Evolutionary conservation across 352 stramenopile species (phyloP), one percentile per base, ranked within the genome.

Genomic region (Thraustochytrium sp.): DNA sequence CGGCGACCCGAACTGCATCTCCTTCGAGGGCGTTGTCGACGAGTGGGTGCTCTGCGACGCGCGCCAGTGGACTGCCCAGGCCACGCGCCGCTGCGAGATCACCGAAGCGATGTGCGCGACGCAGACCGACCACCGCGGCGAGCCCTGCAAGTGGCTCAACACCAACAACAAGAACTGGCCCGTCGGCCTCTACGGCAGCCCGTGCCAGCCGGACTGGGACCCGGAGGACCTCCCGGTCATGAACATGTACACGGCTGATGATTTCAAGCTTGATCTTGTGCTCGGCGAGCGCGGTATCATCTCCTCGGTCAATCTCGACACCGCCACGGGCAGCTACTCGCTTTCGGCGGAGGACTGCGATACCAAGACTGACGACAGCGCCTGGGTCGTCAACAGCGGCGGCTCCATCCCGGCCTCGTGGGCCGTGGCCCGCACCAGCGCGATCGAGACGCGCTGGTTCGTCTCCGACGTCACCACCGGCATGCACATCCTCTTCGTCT

Each of bases 31-130:
- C 34, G 48, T 80, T 16, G 46, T 21, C 8, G 72, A 82, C 8
- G 59, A 82, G 8, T 80, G 72, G 72, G 46, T 80, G 8, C 55
- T 80, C 8, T 80, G 72, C 29, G 72, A 80, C 37, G 72, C 5
- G 5, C 23, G 72, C n/a, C 8, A 80, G 8, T 78, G 65, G 40
- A 76, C 23, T 42, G 59, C 38, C 11, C 13, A 78, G 16, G 48
- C 48, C n/a, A 74, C 63, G 5, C 8, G 13, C 46, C 18, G 8
- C 5, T 80, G 72, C 59, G 26, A 44, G 63, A 23, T 82, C 5
- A 23, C 53, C 9, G 21, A 80, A 21, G 55, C 82, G 8, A 40
- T 44, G 8, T 80, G 72, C 72, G 8, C 8, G 23, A 23, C 8
- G 77, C 48, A 82, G 8, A 80, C 42, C 8, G 72, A 80, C 55